Base-by-base conservation (phyloP, 495 filamentous ascomycete species). In the Podospora sp. region DNA sequence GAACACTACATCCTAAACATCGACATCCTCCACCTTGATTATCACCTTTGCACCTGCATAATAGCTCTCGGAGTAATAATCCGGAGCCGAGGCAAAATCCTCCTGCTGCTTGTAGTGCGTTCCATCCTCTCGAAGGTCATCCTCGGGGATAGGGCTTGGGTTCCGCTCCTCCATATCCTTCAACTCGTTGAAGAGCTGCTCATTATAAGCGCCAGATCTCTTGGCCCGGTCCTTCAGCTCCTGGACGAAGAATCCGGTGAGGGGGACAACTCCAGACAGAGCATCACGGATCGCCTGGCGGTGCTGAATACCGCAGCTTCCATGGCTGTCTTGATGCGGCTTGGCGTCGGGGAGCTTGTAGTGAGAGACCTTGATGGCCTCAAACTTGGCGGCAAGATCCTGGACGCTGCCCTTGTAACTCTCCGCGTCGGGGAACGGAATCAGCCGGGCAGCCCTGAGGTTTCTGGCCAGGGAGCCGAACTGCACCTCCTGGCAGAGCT, bases 391-490 rank as follows among this genome's bases (percentile, higher is more conserved):
- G 3, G 64, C 65, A 14, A 75, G 26, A 0, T 52, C 58, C 6
- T 5, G 12, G 0, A 62, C 69, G n/a, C 67, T 71, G 35, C 65
- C 71, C 9, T 35, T 46, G 64, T 73, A 75, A 4, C 33, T 21
- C 0, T 52, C 49, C 6, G 57, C 9, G 1, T 52, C 36, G 0
- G 68, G 69, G 12, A 71, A 52, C 0, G 73, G 73, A 2, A 67
- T 33, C 21, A 75, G 18, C 0, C 51, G 25, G 2, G 56, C 63
- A 12, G 20, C n/a, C 4, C 35, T 65, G 2, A 75, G 52, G 2
- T 50, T 65, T 40, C 61, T 57, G n/a, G 69, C 20, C 2, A 71
- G 40, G 0, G 68, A 73, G 7, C 73, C 71, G n/a, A 75, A 66
- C 53, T 75, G 73, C 40, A 59, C 61, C 18, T 58, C 29, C 33